phyloP scores from a whole-genome alignment of 2,329 filamentous ascomycete species.

The Pseudogymnoascus pannorum region DNA sequence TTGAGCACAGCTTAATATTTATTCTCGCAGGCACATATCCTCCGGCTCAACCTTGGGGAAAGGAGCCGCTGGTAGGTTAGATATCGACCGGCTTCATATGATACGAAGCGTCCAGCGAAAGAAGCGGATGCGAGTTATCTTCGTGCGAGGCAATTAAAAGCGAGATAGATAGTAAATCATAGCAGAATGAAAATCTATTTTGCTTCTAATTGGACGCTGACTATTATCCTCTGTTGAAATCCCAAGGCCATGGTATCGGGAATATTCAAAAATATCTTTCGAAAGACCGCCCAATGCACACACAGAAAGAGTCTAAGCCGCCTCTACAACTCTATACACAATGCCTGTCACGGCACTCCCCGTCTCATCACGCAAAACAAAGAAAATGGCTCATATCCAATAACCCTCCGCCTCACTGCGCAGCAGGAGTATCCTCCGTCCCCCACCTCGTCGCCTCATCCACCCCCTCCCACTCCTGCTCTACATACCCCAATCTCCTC shows the following conservation, averaged over 20 bases:
- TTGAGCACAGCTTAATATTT: background rate
- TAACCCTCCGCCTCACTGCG: background rate
- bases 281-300: background rate
- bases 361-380: background rate
- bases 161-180: background rate
- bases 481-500: slow-evolving; percentile 73
- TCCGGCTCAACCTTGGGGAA: background rate
- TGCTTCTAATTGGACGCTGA: background rate
- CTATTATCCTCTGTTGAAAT: background rate
- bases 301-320: slow-evolving; percentile 1
- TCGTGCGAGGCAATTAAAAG: background rate
- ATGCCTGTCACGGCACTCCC: background rate
- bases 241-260: background rate
- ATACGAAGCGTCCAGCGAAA: background rate
- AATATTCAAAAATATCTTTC: background rate
- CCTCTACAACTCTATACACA: background rate
- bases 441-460: slow-evolving; percentile 84
- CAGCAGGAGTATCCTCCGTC: slow-evolving; percentile 32
- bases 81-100: background rate
- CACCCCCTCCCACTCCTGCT: slow-evolving; percentile 74
- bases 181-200: background rate
- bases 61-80: background rate
- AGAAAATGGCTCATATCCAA: background rate
- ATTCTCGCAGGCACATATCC: background rate
- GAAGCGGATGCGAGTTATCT: background rate